Conservation (phyloP, 2,329 filamentous ascomycete species). For the Talaromyces funiculosus region DNA sequence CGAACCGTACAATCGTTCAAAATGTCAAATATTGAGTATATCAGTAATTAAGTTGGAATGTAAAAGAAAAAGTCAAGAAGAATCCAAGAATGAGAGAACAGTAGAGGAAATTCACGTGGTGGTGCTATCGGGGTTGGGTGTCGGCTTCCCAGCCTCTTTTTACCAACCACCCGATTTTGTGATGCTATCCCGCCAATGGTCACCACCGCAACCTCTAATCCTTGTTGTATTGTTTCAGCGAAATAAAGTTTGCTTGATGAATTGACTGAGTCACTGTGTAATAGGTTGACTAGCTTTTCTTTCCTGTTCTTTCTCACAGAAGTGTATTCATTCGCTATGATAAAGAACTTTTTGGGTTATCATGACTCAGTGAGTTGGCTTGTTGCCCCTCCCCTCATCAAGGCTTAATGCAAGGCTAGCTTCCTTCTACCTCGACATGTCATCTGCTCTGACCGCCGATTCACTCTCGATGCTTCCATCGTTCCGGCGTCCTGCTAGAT, state of each 20-base stretch:
- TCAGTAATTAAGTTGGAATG: too few species aligned
- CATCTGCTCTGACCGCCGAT: constrained; percentile 1
- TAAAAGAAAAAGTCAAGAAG: background rate
- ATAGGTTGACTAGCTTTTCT: background rate
- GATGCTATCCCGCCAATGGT: constrained; percentile 8
- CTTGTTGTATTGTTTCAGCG: background rate
- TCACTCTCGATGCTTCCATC: background rate
- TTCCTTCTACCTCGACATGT: background rate
- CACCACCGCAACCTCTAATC: background rate
- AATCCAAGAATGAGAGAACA: background rate
- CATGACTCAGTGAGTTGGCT: constrained; percentile 1
- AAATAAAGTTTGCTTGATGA: background rate
- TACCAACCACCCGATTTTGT: constrained; percentile 16
- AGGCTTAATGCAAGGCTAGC: background rate
- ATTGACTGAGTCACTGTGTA: background rate
- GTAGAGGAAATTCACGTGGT: constrained; percentile 2
- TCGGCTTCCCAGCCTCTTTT: constrained; percentile 15
- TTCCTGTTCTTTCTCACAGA: background rate
- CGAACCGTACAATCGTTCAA: background rate
- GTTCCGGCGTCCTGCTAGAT: background rate
- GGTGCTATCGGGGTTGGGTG: background rate
- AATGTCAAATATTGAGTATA: constrained; percentile 2
- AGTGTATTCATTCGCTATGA: background rate
- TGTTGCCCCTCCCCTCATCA: background rate
- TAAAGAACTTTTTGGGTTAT: background rate